These are phyloP conservation scores for Panus rudis DNA, from an alignment of 768 basidiomycete species.

Conservation along the genomic window DNA sequence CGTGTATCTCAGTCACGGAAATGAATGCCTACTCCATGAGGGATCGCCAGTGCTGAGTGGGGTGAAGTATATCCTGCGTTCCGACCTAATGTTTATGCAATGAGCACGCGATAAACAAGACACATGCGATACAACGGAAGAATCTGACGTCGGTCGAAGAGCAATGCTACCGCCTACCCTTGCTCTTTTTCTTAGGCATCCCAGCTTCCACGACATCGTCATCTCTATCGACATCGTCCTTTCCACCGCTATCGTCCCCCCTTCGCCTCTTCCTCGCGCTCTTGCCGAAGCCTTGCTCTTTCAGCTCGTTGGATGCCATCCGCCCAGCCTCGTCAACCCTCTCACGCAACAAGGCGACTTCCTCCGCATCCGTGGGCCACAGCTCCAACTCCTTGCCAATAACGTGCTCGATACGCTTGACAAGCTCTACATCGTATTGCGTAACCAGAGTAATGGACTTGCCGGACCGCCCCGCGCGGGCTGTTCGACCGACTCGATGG, in stretches of 20 bases:
- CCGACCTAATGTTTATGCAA: constrained; percentile 62
- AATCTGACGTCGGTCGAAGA: background rate
- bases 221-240: constrained; percentile 82
- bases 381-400: constrained; percentile 88
- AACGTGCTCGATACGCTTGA: constrained; percentile 91
- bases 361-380: constrained; percentile 83
- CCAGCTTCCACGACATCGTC: constrained; percentile 92
- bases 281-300: constrained; percentile 57
- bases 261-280: constrained; percentile 43
- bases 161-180: constrained; percentile 31
- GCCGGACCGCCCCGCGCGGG: constrained; percentile 94
- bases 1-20: constrained; percentile 47
- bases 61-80: constrained; percentile 66
- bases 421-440: constrained; percentile 95
- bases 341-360: constrained; percentile 80
- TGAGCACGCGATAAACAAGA: constrained; percentile 13
- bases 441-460: constrained; percentile 97
- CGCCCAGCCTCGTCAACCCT: constrained; percentile 82
- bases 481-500: constrained; percentile 95
- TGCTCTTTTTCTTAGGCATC: constrained; percentile 64
- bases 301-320: constrained; percentile 73
- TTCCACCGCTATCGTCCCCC: constrained; percentile 38
- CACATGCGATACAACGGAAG: background rate
- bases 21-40: constrained; percentile 67
- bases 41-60: constrained; percentile 55